These are phyloP conservation scores for Jimgerdemannia flammicorona DNA, from an alignment of 192 early-diverging fungal genomes.

Conservation along the genomic window DNA sequence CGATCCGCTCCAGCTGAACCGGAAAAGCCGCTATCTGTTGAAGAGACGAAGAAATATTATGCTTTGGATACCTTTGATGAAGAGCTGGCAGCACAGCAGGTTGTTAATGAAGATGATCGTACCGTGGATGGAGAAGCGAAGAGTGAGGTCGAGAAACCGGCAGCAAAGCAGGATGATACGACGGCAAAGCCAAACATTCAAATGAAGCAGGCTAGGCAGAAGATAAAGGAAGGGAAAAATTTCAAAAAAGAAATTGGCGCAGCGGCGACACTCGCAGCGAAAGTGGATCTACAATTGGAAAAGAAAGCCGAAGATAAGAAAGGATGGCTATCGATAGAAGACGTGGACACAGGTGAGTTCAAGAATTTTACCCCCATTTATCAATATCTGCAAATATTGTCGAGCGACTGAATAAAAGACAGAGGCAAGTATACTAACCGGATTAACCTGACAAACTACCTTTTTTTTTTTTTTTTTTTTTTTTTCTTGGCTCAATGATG, in stretches of 20 bases:
- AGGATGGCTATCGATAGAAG: background rate
- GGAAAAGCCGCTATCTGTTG: conserved; percentile 39
- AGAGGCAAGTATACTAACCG: background rate
- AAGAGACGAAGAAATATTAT: conserved; percentile 54
- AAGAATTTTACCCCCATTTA: too few relatives aligned
- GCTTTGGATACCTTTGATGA: conserved; percentile 83
- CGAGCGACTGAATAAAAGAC: too few relatives aligned
- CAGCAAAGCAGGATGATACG: background rate
- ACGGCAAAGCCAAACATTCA: conserved; percentile 1
- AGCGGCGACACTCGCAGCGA: conserved; percentile 9
- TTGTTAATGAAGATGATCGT: background rate
- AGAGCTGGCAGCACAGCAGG: conserved; percentile 24
- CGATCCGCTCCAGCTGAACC: conserved; percentile 33
- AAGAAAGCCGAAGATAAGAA: conserved; percentile 7
- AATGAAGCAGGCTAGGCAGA: background rate
- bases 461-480: too few relatives aligned
- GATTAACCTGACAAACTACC: too few relatives aligned
- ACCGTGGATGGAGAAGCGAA: background rate
- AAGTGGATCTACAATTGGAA: conserved; percentile 8
- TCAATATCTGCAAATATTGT: too few relatives aligned
- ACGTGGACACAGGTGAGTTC: conserved; percentile 5
- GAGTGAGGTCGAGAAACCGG: background rate
- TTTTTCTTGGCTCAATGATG: too few relatives aligned
- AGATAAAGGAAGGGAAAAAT: conserved; percentile 5
- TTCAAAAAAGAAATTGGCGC: conserved; percentile 12